A percentile compares a stretch with the other conserved stretches of the same genome.
Evolutionary conservation across 2,329 filamentous ascomycete genomes (phyloP).

Genomic region (Fusarium gaditjirri): DNA sequence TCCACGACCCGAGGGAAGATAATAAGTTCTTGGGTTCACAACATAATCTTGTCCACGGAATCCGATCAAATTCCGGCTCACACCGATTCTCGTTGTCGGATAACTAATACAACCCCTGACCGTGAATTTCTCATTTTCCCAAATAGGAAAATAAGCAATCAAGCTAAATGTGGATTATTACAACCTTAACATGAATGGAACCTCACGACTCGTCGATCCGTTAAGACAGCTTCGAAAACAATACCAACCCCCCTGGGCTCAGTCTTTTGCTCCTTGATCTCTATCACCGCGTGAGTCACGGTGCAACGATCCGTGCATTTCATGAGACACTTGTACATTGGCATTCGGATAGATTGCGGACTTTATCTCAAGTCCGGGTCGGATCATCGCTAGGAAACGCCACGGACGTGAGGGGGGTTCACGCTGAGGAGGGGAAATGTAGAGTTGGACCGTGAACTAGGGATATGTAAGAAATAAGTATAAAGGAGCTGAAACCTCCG

Average conservation of each 20-base stretch:
- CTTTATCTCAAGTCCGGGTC: conserved; percentile 19
- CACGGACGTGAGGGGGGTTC: conserved; percentile 19
- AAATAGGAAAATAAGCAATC: conserved; percentile 8
- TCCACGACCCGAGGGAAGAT: not conserved
- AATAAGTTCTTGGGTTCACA: not conserved
- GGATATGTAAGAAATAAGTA: not conserved
- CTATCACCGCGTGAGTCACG: not conserved
- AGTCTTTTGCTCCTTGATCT: not conserved
- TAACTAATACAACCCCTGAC: not conserved
- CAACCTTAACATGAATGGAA: not conserved
- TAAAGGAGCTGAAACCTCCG: conserved; percentile 5
- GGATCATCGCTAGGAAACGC: not conserved
- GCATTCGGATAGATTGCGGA: conserved; percentile 8
- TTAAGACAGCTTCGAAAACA: not conserved
- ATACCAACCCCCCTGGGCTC: not conserved
- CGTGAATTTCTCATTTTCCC: not conserved
- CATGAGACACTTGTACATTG: not conserved
- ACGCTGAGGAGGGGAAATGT: conserved; percentile 10
- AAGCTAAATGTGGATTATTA: not conserved
- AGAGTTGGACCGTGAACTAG: conserved; percentile 23
- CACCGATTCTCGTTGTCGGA: not conserved
- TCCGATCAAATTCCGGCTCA: not conserved
- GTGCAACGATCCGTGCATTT: not conserved
- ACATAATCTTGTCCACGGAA: not conserved
- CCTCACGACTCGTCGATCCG: not conserved